Conservation (phyloP, 371 early-diverging fungal genomes). For the Encephalitozoon cuniculi region DNA sequence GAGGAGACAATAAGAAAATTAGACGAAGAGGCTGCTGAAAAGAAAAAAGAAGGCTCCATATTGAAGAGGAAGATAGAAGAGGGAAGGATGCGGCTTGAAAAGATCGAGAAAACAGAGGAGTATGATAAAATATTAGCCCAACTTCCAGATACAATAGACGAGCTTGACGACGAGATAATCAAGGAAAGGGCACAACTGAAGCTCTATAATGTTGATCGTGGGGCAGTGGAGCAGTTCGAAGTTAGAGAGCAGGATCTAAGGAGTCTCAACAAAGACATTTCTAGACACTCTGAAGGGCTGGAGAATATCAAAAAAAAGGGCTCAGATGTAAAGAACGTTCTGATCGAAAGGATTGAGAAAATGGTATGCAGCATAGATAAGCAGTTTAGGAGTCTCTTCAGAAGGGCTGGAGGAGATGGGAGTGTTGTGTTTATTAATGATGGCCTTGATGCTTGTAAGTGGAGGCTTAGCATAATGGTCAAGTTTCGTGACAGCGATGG, state of each 20-base stretch:
- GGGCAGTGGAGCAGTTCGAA: constrained; percentile 22
- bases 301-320: constrained; percentile 12
- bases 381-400: constrained; percentile 42
- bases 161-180: constrained; percentile 30
- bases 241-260: constrained; percentile 22
- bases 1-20: background rate
- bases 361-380: constrained; percentile 13
- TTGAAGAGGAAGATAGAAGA: background rate
- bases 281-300: background rate
- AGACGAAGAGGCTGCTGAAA: background rate
- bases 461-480: constrained; percentile 79
- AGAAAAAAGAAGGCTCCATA: background rate
- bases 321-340: background rate
- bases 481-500: constrained; percentile 69
- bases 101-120: background rate
- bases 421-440: constrained; percentile 52
- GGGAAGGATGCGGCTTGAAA: background rate
- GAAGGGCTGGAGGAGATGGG: constrained; percentile 39
- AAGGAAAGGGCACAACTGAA: constrained; percentile 19
- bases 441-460: constrained; percentile 73
- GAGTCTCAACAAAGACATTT: background rate
- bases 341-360: background rate
- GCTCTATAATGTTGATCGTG: constrained; percentile 35
- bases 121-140: background rate
- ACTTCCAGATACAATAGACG: constrained; percentile 37